Evolutionary conservation across 2,329 filamentous ascomycete genomes (phyloP), one percentile per base, ranked within the genome.

Genomic region (Alternaria consortialis): DNA sequence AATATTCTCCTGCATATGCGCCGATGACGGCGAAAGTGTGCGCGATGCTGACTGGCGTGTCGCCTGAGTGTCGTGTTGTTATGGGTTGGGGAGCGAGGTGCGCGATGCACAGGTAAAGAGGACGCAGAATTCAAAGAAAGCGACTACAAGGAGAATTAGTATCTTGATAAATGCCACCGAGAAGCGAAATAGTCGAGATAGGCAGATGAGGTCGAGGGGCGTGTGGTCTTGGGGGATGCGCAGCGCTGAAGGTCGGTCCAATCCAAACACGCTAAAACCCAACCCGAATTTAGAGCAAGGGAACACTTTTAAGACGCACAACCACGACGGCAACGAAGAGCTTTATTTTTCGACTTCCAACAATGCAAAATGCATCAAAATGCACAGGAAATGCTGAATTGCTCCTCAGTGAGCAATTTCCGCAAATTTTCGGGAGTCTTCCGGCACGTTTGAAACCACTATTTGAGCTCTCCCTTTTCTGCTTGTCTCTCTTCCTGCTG

Each of bases 401-500:
- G 15, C 57, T 27, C 25, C 44, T n/a, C 7, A 27, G 31, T 20
- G 32, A 53, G 50, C 50, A 31, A 42, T 57, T 66, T 65, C 64
- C 59, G 62, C 63, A 57, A 40, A 31, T 68, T 76, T 75, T 75
- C 69, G 72, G 70, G 70, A 67, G 65, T 74, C 71, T 75, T 53
- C 51, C 51, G 52, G 8, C 50, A 53, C 55, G 57, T 58, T 53
- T 43, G 52, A 37, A 37, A 44, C 50, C 17, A 42, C 57, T 59
- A 47, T 70, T 67, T 52, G 34, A 64, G 27, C 54, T 52, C 58
- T 65, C 61, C 59, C 60, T 56, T 56, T 57, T 50, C 40, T 36
- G 63, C 48, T 64, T 61, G 56, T 53, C 63, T 55, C 64, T 59
- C 65, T 69, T 65, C 64, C 69, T 72, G 73, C 68, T 62, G 66